Conservation (phyloP, 2,329 filamentous ascomycete species). For the Sordariomycetes sp. region DNA sequence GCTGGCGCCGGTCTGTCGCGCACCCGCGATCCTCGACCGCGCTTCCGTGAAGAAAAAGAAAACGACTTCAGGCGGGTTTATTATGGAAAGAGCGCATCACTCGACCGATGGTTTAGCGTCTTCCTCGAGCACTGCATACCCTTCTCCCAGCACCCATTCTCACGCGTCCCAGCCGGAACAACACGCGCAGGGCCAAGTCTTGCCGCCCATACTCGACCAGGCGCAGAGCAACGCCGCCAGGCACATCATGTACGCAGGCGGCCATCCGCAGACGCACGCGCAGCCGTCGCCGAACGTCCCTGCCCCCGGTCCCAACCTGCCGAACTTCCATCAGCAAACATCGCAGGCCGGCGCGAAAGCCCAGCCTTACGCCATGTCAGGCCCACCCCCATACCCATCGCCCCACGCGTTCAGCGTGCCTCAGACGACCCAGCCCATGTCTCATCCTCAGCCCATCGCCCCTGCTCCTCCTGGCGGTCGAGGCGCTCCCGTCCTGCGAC, state of each 20-base stretch:
- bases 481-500: constrained; percentile 50
- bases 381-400: constrained; percentile 33
- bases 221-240: constrained; percentile 35
- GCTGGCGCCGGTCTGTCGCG: background rate
- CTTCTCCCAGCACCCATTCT: constrained; percentile 4
- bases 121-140: constrained; percentile 4
- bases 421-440: constrained; percentile 53
- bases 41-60: background rate
- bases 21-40: background rate
- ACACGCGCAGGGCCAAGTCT: background rate
- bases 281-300: constrained; percentile 54
- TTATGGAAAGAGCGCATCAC: constrained; percentile 45
- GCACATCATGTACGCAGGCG: constrained; percentile 38
- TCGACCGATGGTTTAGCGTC: constrained; percentile 39
- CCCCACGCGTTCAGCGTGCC: constrained; percentile 50
- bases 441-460: constrained; percentile 66
- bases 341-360: constrained; percentile 35
- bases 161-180: constrained; percentile 4
- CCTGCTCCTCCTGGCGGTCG: constrained; percentile 53
- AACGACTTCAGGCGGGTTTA: constrained; percentile 9
- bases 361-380: constrained; percentile 38
- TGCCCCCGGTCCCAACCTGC: constrained; percentile 41
- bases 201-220: constrained; percentile 14
- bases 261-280: constrained; percentile 50
- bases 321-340: constrained; percentile 37